Percentiles rank a stretch among this genome's conserved stretches.
phyloP scores from a whole-genome alignment of 2,329 filamentous ascomycete species.

The Fusarium solani-melongenae region DNA sequence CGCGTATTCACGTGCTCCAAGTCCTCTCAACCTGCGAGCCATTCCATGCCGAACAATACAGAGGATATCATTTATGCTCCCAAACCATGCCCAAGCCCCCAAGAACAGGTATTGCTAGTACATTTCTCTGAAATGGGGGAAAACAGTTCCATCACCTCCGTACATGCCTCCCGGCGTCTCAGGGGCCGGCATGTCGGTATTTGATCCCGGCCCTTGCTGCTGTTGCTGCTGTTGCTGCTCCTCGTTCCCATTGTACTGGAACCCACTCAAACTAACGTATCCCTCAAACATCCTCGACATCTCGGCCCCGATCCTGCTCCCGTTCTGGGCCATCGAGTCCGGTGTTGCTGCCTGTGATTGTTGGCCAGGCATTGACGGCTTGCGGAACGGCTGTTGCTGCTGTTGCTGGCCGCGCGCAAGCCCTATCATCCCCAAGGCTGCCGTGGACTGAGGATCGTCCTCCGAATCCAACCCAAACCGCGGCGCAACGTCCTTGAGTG shows the following conservation, averaged over 20 bases:
- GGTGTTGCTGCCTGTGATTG: constrained; percentile 36
- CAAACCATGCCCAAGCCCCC: neutral
- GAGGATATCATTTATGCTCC: constrained; percentile 10
- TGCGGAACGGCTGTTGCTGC: constrained; percentile 49
- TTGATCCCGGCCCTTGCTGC: constrained; percentile 33
- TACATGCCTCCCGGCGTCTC: constrained; percentile 39
- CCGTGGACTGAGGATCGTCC: constrained; percentile 63
- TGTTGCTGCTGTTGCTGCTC: constrained; percentile 32
- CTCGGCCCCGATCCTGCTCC: constrained; percentile 62
- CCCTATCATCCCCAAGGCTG: constrained; percentile 66
- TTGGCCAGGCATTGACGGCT: constrained; percentile 41
- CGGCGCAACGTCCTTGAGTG: constrained; percentile 77
- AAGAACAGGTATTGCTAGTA: constrained; percentile 40
- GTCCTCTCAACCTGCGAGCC: neutral
- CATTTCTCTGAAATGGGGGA: constrained; percentile 52
- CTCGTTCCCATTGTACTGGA: constrained; percentile 44
- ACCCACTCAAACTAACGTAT: constrained; percentile 51
- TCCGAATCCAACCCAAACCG: constrained; percentile 68
- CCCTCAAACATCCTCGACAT: constrained; percentile 61
- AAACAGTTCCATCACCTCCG: constrained; percentile 48
- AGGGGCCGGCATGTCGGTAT: constrained; percentile 37
- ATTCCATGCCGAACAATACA: neutral
- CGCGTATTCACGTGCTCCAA: neutral
- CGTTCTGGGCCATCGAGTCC: constrained; percentile 53
- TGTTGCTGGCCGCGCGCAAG: constrained; percentile 56